Evolutionary conservation across 306 rosid species (phyloP).

Genomic region (Cyamopsis tetragonoloba): DNA sequence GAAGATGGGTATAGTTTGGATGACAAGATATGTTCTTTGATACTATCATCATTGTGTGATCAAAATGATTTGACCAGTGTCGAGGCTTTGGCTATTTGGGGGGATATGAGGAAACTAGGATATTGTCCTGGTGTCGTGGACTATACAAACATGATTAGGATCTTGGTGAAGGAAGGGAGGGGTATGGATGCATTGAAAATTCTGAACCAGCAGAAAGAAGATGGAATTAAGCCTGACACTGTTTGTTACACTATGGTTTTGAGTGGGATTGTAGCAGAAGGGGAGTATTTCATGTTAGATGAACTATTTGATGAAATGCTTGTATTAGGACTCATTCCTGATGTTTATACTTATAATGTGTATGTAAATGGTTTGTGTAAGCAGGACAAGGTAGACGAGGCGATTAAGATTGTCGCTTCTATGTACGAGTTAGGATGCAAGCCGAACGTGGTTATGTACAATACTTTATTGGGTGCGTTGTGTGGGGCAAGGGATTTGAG

Average conservation of each 20-base stretch:
- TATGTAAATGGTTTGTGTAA: slow-evolving; percentile 68
- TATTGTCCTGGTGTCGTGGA: slow-evolving; percentile 61
- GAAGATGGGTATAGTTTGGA: slow-evolving; percentile 61
- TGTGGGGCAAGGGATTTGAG: slow-evolving; percentile 38
- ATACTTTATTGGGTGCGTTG: slow-evolving; percentile 50
- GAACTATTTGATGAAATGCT: slow-evolving; percentile 73
- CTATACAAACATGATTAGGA: slow-evolving; percentile 52
- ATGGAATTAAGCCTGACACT: slow-evolving; percentile 64
- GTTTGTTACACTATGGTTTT: slow-evolving; percentile 79
- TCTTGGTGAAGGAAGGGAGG: slow-evolving; percentile 51
- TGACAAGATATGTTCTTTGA: slow-evolving; percentile 53
- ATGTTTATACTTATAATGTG: slow-evolving; percentile 63
- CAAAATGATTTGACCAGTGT: slow-evolving; percentile 30
- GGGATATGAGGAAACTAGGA: slow-evolving; percentile 47
- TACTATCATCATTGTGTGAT: slow-evolving; percentile 49
- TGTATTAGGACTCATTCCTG: slow-evolving; percentile 67
- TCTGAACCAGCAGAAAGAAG: slow-evolving; percentile 52
- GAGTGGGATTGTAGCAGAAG: slow-evolving; percentile 43
- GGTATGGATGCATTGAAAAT: slow-evolving; percentile 50
- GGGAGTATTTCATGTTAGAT: slow-evolving; percentile 44
- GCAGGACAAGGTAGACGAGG: slow-evolving; percentile 47
- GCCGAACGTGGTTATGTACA: slow-evolving; percentile 68
- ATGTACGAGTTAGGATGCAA: slow-evolving; percentile 71
- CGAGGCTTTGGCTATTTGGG: slow-evolving; percentile 53
- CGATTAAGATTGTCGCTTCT: slow-evolving; percentile 39